Conservation (phyloP, 345 rosid genomes). For the Punica granatum region DNA sequence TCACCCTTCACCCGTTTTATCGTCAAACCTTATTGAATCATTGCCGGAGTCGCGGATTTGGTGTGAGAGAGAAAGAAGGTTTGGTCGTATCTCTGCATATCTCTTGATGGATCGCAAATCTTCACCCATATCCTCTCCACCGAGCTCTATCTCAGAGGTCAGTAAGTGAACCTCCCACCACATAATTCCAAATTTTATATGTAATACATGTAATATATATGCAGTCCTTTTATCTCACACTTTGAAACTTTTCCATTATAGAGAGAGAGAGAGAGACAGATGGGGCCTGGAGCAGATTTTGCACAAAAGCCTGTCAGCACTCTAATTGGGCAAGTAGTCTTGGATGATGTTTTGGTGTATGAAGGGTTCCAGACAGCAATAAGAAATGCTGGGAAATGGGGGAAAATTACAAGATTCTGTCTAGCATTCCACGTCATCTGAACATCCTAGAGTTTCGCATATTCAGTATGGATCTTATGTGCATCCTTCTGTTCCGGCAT, state of each 20-base stretch:
- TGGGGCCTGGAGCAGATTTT: constrained; percentile 26
- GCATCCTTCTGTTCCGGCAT: too few relatives aligned
- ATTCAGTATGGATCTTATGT: too few relatives aligned
- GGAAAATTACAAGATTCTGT: not conserved
- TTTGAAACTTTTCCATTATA: not conserved
- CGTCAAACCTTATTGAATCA: not conserved
- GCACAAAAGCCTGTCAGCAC: constrained; percentile 19
- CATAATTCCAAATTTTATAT: constrained; percentile 2
- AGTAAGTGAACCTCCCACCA: constrained; percentile 11
- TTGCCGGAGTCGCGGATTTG: not conserved
- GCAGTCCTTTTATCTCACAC: not conserved
- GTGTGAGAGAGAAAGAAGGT: not conserved
- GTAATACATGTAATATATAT: not conserved
- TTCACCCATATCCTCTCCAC: constrained; percentile 15
- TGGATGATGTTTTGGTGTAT: constrained; percentile 12
- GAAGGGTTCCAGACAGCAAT: constrained; percentile 10
- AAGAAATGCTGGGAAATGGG: constrained; percentile 1
- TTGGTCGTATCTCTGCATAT: constrained; percentile 2
- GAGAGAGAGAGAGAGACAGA: constrained; percentile 7
- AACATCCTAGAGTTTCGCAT: too few relatives aligned
- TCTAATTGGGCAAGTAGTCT: constrained; percentile 17
- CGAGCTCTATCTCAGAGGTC: not conserved
- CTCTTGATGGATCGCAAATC: constrained; percentile 2
- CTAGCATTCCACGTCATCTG: not conserved
- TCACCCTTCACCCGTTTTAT: not conserved